These are phyloP conservation scores for Carex scoparia DNA, from an alignment of 176 grass and related monocot genomes.

Conservation along the genomic window DNA sequence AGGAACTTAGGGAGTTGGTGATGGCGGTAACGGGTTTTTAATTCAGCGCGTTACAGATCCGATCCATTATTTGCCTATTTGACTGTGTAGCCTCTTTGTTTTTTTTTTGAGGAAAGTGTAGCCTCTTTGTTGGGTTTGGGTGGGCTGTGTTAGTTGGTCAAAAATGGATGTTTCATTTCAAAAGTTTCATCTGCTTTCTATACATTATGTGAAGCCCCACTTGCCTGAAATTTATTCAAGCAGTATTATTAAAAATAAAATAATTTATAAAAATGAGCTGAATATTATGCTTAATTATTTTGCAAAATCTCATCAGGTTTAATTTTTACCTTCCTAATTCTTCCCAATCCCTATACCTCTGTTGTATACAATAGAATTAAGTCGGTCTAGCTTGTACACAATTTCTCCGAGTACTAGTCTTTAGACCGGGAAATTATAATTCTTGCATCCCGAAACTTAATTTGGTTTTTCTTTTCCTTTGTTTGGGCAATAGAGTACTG, in stretches of 20 bases:
- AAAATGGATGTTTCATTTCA: neutral
- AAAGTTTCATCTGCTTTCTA: neutral
- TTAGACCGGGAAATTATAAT: neutral
- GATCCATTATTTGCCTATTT: neutral
- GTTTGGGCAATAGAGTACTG: too few relatives aligned
- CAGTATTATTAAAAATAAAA: too few relatives aligned
- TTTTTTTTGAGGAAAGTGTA: too few relatives aligned
- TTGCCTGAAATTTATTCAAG: too few relatives aligned
- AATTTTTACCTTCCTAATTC: neutral
- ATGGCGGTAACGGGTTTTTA: constrained; percentile 9
- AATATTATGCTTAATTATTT: too few relatives aligned
- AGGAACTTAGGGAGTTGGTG: constrained; percentile 23
- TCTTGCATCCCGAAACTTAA: too few relatives aligned
- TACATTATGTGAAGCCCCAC: too few relatives aligned
- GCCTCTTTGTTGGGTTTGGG: too few relatives aligned
- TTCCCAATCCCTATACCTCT: neutral
- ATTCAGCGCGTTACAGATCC: neutral
- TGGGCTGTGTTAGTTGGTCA: neutral
- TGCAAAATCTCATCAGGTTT: neutral
- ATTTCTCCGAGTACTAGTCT: neutral
- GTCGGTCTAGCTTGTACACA: neutral
- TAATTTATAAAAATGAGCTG: too few relatives aligned
- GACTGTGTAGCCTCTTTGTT: neutral
- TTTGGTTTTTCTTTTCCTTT: too few relatives aligned
- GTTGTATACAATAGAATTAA: neutral